Base-by-base conservation (phyloP, 768 basidiomycete genomes). In the Chalciporus chontae region DNA sequence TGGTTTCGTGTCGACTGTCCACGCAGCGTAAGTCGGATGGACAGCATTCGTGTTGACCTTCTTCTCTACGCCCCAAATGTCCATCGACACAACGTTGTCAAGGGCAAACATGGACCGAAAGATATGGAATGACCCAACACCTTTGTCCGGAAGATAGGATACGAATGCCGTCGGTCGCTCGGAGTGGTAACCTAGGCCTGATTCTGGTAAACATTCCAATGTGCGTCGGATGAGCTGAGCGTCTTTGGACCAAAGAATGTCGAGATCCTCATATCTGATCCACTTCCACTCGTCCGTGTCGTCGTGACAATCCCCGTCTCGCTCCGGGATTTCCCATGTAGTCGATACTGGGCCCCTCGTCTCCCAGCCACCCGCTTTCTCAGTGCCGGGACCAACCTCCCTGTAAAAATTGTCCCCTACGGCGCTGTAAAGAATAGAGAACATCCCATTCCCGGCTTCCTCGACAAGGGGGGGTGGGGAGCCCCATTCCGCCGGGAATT, bases 381-480 rank as follows among this genome's bases (percentile, higher is more conserved):
- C 53, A 9, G 43, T 50, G 5, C 53, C 59, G 0, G 73, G 71
- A 3, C 77, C 78, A 45, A 70, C 71, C 17, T 53, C 47, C n/a
- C 48, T 55, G 61, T 81, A 81, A 58, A 80, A 76, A 1, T 61
- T 50, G 8, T 48, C 46, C 10, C 80, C 79, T 31, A 81, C 64
- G 47, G 77, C 79, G 54, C 75, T 80, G 67, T 75, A 81, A 11
- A 81, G 65, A 11, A 68, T 68, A 3, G 77, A 81, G 53, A 79
- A 76, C 19, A 50, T 48, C 2, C 63, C 78, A 46, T 74, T 67
- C 4, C 72, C 73, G 3, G 67, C 59, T 6, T 60, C 61, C 5
- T 58, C 41, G 3, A 71, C 64, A 27, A 56, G 52, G 2, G 55
- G 47, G 4, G 79, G 80, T 26, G 73, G 71, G 1, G 60, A 43